Percentiles rank a stretch among this genome's conserved stretches.
Evolutionary conservation across 257 asterid species (phyloP).

Genomic region (Marsdenia floribunda): DNA sequence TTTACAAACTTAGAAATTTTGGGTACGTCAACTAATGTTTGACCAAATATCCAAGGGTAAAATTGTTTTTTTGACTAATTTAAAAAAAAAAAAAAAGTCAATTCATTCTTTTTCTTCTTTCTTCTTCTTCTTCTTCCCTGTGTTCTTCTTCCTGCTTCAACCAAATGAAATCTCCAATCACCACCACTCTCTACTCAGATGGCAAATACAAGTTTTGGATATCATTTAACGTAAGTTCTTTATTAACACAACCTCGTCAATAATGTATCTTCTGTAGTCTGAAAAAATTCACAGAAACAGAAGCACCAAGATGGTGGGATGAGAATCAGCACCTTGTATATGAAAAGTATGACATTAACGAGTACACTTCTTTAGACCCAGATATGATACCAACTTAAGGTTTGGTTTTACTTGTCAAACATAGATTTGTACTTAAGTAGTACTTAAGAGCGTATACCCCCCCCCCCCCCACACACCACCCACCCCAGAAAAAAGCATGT

Average conservation of each 20-base stretch:
- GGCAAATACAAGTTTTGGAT: neutral
- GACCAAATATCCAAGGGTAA: too few species aligned
- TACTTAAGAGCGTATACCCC: too few species aligned
- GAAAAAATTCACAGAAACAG: slow-evolving; percentile 33
- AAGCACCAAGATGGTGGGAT: slow-evolving; percentile 51
- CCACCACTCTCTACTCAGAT: too few species aligned
- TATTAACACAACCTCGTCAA: neutral
- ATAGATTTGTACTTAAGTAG: neutral
- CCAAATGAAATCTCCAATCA: too few species aligned
- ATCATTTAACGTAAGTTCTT: neutral
- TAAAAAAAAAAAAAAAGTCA: too few species aligned
- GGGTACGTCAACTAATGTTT: too few species aligned
- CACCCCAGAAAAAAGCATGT: neutral
- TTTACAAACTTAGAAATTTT: too few species aligned
- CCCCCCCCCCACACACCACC: too few species aligned
- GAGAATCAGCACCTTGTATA: slow-evolving; percentile 39
- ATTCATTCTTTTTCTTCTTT: too few species aligned
- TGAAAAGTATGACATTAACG: slow-evolving; percentile 31
- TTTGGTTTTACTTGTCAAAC: slow-evolving; percentile 1
- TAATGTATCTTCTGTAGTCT: slow-evolving; percentile 34
- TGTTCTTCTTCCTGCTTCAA: too few species aligned
- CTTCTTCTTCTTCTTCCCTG: too few species aligned
- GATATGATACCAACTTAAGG: slow-evolving; percentile 4
- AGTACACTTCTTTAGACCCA: slow-evolving; percentile 15
- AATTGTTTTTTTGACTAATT: too few species aligned